Percentiles rank a stretch among this genome's conserved stretches.
Evolutionary conservation across 768 basidiomycete genomes (phyloP).

Genomic region (Leccinum incarnatum): DNA sequence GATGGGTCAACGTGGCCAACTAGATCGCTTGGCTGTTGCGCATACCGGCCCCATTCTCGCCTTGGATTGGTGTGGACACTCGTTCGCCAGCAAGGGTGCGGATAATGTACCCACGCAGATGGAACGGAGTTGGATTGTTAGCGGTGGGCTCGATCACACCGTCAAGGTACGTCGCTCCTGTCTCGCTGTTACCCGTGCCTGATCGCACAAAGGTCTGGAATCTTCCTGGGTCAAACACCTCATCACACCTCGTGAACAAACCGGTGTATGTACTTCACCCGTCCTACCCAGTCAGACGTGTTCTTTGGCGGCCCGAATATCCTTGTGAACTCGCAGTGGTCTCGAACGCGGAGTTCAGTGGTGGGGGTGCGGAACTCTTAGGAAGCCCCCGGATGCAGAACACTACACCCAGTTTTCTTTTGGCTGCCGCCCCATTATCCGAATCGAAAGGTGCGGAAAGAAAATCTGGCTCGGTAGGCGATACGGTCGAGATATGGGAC

Average conservation of each 20-base stretch:
- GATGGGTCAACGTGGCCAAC: conserved; percentile 70
- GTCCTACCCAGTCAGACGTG: conserved; percentile 68
- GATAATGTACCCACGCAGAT: conserved; percentile 16
- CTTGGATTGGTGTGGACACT: conserved; percentile 63
- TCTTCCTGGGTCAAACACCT: conserved; percentile 37
- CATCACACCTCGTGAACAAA: conserved; percentile 57
- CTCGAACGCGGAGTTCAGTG: conserved; percentile 57
- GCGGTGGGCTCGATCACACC: conserved; percentile 73
- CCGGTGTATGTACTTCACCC: conserved; percentile 73
- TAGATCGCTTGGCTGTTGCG: conserved; percentile 72
- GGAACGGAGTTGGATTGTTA: conserved; percentile 70
- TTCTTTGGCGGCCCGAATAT: conserved; percentile 74
- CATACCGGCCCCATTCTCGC: conserved; percentile 71
- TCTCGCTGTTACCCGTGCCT: background rate
- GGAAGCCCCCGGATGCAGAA: conserved; percentile 30
- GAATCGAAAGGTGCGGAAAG: conserved; percentile 20
- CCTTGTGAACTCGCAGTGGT: conserved; percentile 75
- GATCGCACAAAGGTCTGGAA: conserved; percentile 63
- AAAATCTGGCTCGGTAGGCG: conserved; percentile 34
- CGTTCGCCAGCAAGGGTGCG: conserved; percentile 15
- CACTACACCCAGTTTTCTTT: conserved; percentile 20
- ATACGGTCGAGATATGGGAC: conserved; percentile 84
- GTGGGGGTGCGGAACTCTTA: conserved; percentile 25
- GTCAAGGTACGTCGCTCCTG: conserved; percentile 54
- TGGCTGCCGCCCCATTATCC: background rate